A percentile compares a stretch with the other conserved stretches of the same genome.
These are phyloP conservation scores for Ceriops zippeliana DNA, from an alignment of 345 rosid genomes.

Conservation along the genomic window DNA sequence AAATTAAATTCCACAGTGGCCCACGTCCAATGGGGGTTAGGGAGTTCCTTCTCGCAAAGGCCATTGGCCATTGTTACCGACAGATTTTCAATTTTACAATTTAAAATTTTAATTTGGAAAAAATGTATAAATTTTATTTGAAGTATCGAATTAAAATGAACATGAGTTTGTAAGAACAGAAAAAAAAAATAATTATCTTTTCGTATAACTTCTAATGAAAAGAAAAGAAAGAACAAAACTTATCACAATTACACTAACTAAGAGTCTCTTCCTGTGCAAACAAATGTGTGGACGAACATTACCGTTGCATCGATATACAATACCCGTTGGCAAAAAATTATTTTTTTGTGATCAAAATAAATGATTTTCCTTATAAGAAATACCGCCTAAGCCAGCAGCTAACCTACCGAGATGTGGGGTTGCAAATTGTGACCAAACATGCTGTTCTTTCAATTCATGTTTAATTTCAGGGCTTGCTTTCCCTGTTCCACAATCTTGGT, in stretches of 20 bases:
- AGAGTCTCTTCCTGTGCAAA: too few species aligned
- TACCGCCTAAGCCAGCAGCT: not conserved
- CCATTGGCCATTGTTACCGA: not conserved
- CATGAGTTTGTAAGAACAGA: too few species aligned
- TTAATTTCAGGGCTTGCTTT: not conserved
- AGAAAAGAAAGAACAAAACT: too few species aligned
- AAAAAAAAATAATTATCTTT: too few species aligned
- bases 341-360: not conserved
- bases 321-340: not conserved
- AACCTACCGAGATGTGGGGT: conserved; percentile 14
- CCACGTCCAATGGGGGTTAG: conserved; percentile 12
- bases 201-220: too few species aligned
- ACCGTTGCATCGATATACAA: too few species aligned
- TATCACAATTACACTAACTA: too few species aligned
- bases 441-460: not conserved
- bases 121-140: not conserved
- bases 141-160: not conserved
- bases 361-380: not conserved
- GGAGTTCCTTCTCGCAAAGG: not conserved
- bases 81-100: too few species aligned
- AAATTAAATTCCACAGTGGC: conserved; percentile 3
- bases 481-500: not conserved
- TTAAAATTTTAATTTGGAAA: too few species aligned
- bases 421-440: conserved; percentile 10
- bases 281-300: too few species aligned